phyloP scores from a whole-genome alignment of 169 alveolate species.

The Eimeria praecox region DNA sequence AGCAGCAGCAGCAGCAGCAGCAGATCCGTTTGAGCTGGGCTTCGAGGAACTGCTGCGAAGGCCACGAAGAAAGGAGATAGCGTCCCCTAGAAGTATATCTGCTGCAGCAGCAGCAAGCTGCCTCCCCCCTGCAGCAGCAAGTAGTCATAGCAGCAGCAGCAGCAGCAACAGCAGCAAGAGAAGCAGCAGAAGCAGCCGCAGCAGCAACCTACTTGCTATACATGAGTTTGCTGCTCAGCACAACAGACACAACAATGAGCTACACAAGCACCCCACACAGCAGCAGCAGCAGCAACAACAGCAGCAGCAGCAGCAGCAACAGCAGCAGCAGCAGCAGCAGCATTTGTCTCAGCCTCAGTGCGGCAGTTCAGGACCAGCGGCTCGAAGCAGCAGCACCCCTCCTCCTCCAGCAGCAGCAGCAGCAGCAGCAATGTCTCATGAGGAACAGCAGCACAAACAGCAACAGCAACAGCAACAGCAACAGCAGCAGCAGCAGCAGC shows the following conservation, averaged over 20 bases:
- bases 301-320: background rate
- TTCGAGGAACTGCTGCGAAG: background rate
- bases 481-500: background rate
- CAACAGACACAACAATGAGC: background rate
- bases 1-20: slow-evolving; percentile 22
- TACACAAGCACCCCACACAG: background rate
- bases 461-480: slow-evolving; percentile 22
- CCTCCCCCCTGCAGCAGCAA: slow-evolving; percentile 17
- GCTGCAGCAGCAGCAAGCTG: slow-evolving; percentile 13
- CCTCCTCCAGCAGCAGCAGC: background rate
- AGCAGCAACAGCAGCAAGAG: background rate
- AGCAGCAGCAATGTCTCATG: background rate
- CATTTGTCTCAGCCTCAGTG: background rate
- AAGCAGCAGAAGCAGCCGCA: background rate
- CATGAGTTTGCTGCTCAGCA: background rate
- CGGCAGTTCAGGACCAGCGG: background rate
- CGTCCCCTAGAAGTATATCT: background rate
- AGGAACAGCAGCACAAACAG: background rate
- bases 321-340: slow-evolving; percentile 40
- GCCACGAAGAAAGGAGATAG: background rate
- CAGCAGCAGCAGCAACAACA: slow-evolving; percentile 5
- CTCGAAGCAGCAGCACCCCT: slow-evolving; percentile 17
- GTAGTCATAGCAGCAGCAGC: slow-evolving; percentile 13
- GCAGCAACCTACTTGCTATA: background rate
- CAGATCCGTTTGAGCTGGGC: background rate